Percentiles rank a stretch among this genome's conserved stretches.
Conservation (phyloP, 164 flowering plant genomes). For the Tetrastigma voinierianum region DNA sequence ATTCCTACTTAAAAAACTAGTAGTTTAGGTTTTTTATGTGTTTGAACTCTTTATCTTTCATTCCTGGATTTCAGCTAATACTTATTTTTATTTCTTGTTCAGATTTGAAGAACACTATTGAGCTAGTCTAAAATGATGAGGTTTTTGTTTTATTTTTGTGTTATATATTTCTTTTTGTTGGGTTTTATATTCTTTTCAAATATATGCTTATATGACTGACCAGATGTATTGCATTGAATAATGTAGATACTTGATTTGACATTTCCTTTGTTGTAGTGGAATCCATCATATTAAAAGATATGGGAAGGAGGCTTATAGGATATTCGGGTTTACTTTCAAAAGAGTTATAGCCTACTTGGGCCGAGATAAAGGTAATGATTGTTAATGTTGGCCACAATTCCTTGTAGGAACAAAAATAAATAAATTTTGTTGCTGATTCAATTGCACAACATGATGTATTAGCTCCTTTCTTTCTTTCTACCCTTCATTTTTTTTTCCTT, state of each 20-base stretch:
- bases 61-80: not conserved
- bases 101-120: slow-evolving; percentile 68
- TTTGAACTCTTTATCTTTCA: not conserved
- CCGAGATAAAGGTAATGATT: slow-evolving; percentile 66
- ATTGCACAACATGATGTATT: not conserved
- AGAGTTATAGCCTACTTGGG: slow-evolving; percentile 38
- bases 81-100: slow-evolving; percentile 14
- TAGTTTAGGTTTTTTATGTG: not conserved
- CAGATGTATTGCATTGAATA: not conserved
- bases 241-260: no score
- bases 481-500: no score
- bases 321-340: slow-evolving; percentile 65
- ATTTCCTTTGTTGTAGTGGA: slow-evolving; percentile 46
- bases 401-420: no score
- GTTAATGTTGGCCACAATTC: not conserved
- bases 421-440: no score
- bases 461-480: no score
- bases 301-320: slow-evolving; percentile 74
- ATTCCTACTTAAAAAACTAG: not conserved
- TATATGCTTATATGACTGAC: not conserved
- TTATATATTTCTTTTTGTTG: no score
- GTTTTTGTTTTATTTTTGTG: slow-evolving; percentile 39
- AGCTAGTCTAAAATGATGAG: slow-evolving; percentile 67
- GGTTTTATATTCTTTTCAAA: not conserved
- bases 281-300: slow-evolving; percentile 66